Base-by-base conservation (phyloP, 208 protist species). In the Trypanosoma avium region DNA sequence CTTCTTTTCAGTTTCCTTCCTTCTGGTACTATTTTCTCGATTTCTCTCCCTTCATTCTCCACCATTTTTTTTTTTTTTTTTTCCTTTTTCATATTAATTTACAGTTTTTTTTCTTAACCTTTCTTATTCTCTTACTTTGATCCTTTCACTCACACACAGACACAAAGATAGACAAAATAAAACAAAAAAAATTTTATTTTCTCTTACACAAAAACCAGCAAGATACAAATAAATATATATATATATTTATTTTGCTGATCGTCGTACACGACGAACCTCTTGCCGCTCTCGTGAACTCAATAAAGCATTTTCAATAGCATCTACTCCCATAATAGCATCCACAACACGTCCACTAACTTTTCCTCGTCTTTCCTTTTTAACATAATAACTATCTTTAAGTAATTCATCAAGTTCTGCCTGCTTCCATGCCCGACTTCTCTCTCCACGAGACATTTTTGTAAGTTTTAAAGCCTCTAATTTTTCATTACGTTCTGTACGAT, bases 361-460 rank as follows among this genome's bases (percentile, higher is more conserved):
- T 0, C 90, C 90, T 10, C 67, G 81, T 10, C 75, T 57, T 75
- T 96, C 90, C 81, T 94, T 92, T 79, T 93, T 96, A 22, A 96
- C 85, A 72, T 93, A 94, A 70, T 96, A 96, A 66, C 83, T 92
- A 59, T 96, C 90, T 70, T 93, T 92, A 29, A 96, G 49, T 49
- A 96, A 60, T 67, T 96, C 90, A 58, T 92, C 85, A 22, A 96
- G 59, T 77, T 96, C 90, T 17, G 84, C 81, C 78, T 94, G 83
- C 64, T 79, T 76, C 88, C 86, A 93, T 53, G 85, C 85, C 3
- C 78, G 75, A 64, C 87, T 90, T 12, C 90, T 87, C 62, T 93
- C 86, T 0, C 70, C 77, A 53, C 84, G 72, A 21, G 85, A 81
- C 84, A 96, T 89, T 70, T 88, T 93, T n/a, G 86, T 56, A 29